A percentile compares a stretch with the other conserved stretches of the same genome.
phyloP scores from a whole-genome alignment of 495 filamentous ascomycete genomes.

The Neurospora sp. region DNA sequence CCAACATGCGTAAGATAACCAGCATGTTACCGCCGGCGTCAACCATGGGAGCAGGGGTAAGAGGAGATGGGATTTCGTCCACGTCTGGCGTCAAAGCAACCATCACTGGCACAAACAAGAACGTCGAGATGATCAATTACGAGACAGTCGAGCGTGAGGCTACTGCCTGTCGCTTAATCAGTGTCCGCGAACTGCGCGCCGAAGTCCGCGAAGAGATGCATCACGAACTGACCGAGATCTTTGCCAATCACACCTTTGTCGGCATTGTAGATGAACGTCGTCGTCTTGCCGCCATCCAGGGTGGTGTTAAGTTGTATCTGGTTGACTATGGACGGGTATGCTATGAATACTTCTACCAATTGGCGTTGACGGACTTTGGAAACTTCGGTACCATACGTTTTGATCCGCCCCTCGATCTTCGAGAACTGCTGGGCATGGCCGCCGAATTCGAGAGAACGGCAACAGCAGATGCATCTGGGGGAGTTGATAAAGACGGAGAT shows the following conservation, averaged over 20 bases:
- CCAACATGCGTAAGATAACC: slow-evolving; percentile 87
- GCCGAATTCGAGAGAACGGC: slow-evolving; percentile 52
- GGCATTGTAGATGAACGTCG: slow-evolving; percentile 82
- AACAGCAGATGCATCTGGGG: slow-evolving; percentile 3
- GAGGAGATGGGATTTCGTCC: not conserved
- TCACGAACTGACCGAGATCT: slow-evolving; percentile 77
- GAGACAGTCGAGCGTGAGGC: slow-evolving; percentile 58
- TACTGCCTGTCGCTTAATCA: slow-evolving; percentile 57
- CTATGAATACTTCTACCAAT: slow-evolving; percentile 93
- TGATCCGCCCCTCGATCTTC: slow-evolving; percentile 60
- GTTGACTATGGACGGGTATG: slow-evolving; percentile 87
- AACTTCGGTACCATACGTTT: slow-evolving; percentile 86
- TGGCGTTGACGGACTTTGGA: slow-evolving; percentile 91
- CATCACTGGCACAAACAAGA: slow-evolving; percentile 2
- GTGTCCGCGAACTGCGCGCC: slow-evolving; percentile 71
- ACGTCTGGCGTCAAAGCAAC: not conserved
- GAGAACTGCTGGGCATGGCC: slow-evolving; percentile 61
- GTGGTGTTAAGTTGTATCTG: slow-evolving; percentile 84
- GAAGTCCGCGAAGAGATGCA: slow-evolving; percentile 79
- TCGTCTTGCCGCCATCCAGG: slow-evolving; percentile 84
- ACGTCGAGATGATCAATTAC: slow-evolving; percentile 40
- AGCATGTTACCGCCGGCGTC: slow-evolving; percentile 64
- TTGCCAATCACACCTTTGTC: slow-evolving; percentile 86
- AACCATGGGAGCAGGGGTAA: not conserved
- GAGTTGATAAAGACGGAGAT: slow-evolving; percentile 22